Percentiles rank a stretch among this genome's conserved stretches.
phyloP scores from a whole-genome alignment of 306 rosid species.

The Dalbergia cultrata region DNA sequence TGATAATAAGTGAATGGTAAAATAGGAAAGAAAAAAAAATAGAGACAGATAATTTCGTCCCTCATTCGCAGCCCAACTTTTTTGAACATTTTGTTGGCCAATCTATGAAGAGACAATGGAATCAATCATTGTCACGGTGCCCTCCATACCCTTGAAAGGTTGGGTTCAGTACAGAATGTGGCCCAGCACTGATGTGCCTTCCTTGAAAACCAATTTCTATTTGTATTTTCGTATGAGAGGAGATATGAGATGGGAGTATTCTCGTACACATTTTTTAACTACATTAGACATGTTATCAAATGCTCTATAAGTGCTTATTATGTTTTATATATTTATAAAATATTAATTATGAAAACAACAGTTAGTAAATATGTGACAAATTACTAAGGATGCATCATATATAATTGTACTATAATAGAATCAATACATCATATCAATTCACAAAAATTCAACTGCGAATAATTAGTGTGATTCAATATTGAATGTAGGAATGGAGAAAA shows the following conservation, averaged over 20 bases:
- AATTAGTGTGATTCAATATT: background rate
- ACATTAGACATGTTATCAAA: background rate
- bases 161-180: background rate
- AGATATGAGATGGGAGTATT: too few relatives aligned
- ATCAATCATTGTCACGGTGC: slow-evolving; percentile 47
- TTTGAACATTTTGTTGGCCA: slow-evolving; percentile 27
- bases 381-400: too few relatives aligned
- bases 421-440: too few relatives aligned
- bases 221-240: background rate
- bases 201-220: background rate
- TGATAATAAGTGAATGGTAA: too few relatives aligned
- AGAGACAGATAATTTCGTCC: too few relatives aligned
- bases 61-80: slow-evolving; percentile 32
- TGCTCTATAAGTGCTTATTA: too few relatives aligned
- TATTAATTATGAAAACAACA: too few relatives aligned
- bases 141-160: slow-evolving; percentile 15
- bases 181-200: background rate
- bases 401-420: too few relatives aligned
- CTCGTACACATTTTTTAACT: background rate
- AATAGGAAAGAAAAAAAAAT: too few relatives aligned
- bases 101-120: slow-evolving; percentile 44
- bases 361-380: too few relatives aligned
- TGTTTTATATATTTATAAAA: too few relatives aligned
- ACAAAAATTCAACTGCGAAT: background rate
- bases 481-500: background rate